These are phyloP conservation scores for Cercophora newfieldiana DNA, from an alignment of 495 filamentous ascomycete genomes.

Conservation along the genomic window DNA sequence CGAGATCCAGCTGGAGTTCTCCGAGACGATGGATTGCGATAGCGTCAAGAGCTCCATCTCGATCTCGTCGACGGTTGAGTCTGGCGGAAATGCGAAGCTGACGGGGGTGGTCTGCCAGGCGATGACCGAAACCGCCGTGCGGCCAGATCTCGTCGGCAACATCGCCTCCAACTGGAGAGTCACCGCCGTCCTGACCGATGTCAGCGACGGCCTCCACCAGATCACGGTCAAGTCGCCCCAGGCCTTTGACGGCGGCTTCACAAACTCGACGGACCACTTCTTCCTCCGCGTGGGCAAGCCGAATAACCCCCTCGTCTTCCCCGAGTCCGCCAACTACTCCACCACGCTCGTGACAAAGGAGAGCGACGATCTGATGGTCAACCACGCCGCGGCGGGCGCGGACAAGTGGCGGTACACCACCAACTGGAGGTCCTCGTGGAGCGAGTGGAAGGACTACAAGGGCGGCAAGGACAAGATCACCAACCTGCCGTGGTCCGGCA, in stretches of 20 bases:
- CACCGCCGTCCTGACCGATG: slow-evolving; percentile 44
- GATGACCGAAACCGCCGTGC: slow-evolving; percentile 51
- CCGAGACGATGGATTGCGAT: slow-evolving; percentile 64
- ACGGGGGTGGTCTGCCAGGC: slow-evolving; percentile 25
- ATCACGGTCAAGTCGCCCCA: slow-evolving; percentile 60
- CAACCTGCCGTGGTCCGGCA: slow-evolving; percentile 57
- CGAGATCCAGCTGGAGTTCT: slow-evolving; percentile 63
- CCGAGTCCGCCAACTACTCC: slow-evolving; percentile 60
- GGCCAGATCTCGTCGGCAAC: slow-evolving; percentile 49
- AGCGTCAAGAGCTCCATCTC: slow-evolving; percentile 34
- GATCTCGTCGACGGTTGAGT: slow-evolving; percentile 53
- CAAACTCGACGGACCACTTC: slow-evolving; percentile 43
- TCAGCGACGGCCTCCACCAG: slow-evolving; percentile 58
- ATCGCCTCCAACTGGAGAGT: slow-evolving; percentile 48
- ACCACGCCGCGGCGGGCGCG: slow-evolving; percentile 64
- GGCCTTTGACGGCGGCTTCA: slow-evolving; percentile 31
- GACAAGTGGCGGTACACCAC: slow-evolving; percentile 64
- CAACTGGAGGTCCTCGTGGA: slow-evolving; percentile 63
- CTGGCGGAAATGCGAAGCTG: slow-evolving; percentile 35
- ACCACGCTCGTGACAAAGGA: slow-evolving; percentile 47
- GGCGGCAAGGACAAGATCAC: slow-evolving; percentile 52
- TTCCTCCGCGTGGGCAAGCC: slow-evolving; percentile 49
- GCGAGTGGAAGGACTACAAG: slow-evolving; percentile 58
- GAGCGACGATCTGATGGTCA: slow-evolving; percentile 47
- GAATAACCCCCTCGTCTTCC: slow-evolving; percentile 60